These are phyloP conservation scores for Cyclotella sp. DNA, from an alignment of 108 stramenopile genomes.

Conservation along the genomic window DNA sequence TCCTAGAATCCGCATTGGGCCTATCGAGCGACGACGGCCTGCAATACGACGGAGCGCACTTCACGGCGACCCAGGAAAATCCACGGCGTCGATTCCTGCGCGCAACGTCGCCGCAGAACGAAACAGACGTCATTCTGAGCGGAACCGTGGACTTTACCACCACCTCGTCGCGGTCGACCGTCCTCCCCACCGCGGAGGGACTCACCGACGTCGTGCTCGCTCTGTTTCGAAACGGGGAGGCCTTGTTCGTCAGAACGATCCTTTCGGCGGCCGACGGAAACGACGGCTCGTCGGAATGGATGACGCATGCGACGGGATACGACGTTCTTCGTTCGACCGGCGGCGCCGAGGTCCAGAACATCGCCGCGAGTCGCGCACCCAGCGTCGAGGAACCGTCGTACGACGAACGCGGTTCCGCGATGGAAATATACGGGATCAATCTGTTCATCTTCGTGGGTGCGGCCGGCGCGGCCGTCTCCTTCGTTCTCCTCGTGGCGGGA, in stretches of 20 bases:
- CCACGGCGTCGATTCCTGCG: not conserved
- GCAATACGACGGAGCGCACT: slow-evolving; percentile 1
- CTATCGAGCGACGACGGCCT: not conserved
- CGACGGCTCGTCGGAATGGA: not conserved
- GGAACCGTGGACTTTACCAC: not conserved
- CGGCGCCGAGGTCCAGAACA: not conserved
- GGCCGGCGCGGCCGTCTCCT: slow-evolving; percentile 31
- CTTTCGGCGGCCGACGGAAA: too few relatives aligned
- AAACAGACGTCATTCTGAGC: slow-evolving; percentile 1
- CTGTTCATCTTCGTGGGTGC: slow-evolving; percentile 34
- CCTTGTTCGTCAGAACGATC: slow-evolving; percentile 3
- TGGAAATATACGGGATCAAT: slow-evolving; percentile 6
- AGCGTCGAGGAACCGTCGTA: too few relatives aligned
- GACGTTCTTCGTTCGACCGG: not conserved
- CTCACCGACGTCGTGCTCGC: not conserved
- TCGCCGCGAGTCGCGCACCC: not conserved
- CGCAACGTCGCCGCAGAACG: not conserved
- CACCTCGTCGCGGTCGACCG: not conserved
- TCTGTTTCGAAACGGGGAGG: slow-evolving; percentile 11
- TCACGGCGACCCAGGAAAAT: not conserved
- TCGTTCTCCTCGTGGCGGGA: slow-evolving; percentile 30
- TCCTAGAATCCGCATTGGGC: slow-evolving; percentile 4
- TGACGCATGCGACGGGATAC: slow-evolving; percentile 6
- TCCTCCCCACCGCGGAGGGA: not conserved
- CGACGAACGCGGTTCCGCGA: too few relatives aligned